Base-by-base conservation (phyloP, 306 rosid genomes). In the Hippophae gyantsensis region DNA sequence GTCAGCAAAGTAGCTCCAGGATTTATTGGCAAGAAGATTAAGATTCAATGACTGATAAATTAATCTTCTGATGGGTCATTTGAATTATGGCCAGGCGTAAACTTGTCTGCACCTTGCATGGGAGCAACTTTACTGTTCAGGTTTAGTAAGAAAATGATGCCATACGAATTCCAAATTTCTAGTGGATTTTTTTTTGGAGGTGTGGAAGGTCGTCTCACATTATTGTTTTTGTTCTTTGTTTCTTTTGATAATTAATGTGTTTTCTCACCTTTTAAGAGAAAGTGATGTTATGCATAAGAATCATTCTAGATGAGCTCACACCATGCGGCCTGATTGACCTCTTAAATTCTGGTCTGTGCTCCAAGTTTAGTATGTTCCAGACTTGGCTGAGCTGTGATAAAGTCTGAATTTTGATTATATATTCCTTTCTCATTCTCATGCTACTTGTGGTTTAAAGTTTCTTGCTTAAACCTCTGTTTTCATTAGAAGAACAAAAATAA, bases 81-180 rank as follows among this genome's bases (percentile, higher is more conserved):
- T 18, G 6, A 48, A 18, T 18, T 18, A 18, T 18, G 23, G 23
- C 23, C 23, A 18, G 58, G 58, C 43, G 64, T 38, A 18, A 7
- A 52, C 57, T 23, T 41, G 58, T 51, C 9, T 63, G 49, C 52
- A 45, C 65, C 41, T 64, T 38, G 52, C 42, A 18, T 0, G 23
- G 23, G 23, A 18, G 18, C 18, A 18, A 40, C 10, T 27, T 13
- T 25, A 68, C 50, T 45, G 68, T 64, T 58, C 69, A 60, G 48
- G 57, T 68, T 64, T 49, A n/a, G 48, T 57, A 41, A 69, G 48
- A 65, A 7, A 66, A 66, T 53, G 78, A 46, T 51, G 63, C 54
- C 51, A 55, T 69, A 49, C 77, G 72, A 54, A 51, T 69, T 74
- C 43, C 52, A 50, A 66, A 66, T 65, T 58, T 55, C 75, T 62